Conservation (phyloP, 2,329 filamentous ascomycete genomes). For the Fusarium robinianum region DNA sequence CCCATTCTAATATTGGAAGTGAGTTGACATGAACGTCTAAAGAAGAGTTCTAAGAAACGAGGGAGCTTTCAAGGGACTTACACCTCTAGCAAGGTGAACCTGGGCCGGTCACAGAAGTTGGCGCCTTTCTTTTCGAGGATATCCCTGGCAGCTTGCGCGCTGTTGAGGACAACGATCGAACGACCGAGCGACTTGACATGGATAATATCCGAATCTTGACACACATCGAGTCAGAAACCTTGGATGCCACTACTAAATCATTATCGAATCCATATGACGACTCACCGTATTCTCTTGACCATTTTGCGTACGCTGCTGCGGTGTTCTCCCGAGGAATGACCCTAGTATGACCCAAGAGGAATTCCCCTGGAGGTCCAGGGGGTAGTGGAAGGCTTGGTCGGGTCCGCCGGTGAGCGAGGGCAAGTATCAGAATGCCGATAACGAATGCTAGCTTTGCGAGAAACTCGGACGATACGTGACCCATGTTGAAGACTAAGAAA, state of each 20-base stretch:
- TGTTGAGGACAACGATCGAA: conserved; percentile 39
- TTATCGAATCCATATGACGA: neutral
- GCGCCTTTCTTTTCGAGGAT: conserved; percentile 49
- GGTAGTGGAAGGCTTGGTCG: conserved; percentile 26
- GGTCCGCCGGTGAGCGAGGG: conserved; percentile 7
- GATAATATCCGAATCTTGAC: conserved; percentile 40
- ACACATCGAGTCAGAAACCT: neutral
- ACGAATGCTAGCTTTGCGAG: conserved; percentile 14
- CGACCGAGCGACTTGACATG: conserved; percentile 39
- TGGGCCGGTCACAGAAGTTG: conserved; percentile 51
- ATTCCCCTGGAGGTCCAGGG: conserved; percentile 37
- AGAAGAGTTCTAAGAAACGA: neutral
- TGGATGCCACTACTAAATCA: neutral
- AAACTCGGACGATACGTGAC: conserved; percentile 10
- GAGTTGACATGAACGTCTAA: conserved; percentile 1
- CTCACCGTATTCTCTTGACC: conserved; percentile 37
- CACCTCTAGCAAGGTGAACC: conserved; percentile 47
- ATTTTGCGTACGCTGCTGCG: conserved; percentile 33
- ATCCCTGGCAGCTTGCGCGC: conserved; percentile 43
- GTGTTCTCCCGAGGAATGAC: conserved; percentile 38
- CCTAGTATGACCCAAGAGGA: conserved; percentile 35
- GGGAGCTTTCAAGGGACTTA: conserved; percentile 18
- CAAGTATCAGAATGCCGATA: conserved; percentile 9
- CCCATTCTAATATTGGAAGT: conserved; percentile 42
- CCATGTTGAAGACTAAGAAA: conserved; percentile 11